Percentiles rank a stretch among this genome's conserved stretches.
Conservation (phyloP, 371 early-diverging fungal species). For the Apophysomyces trapeziformis region DNA sequence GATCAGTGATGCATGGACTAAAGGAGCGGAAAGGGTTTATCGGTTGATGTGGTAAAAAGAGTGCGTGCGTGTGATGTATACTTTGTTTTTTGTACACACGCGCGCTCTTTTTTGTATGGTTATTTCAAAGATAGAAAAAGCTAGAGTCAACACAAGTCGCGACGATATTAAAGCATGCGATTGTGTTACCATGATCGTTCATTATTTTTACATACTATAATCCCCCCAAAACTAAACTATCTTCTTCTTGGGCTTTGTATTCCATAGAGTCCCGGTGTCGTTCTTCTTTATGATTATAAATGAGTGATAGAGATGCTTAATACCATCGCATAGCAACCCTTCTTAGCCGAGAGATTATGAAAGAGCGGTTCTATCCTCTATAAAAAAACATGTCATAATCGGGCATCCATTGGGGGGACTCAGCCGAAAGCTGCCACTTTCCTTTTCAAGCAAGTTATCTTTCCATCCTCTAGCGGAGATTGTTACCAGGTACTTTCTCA, state of each 20-base stretch:
- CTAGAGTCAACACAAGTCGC: neutral
- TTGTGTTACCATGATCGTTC: neutral
- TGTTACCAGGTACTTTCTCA: constrained; percentile 8
- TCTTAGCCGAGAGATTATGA: neutral
- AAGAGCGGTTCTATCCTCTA: neutral
- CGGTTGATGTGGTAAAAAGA: neutral
- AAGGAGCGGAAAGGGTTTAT: constrained; percentile 11
- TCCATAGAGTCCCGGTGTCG: too few species aligned
- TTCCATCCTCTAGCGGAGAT: neutral
- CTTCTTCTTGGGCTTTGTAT: too few species aligned
- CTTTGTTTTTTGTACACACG: neutral
- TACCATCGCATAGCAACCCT: too few species aligned
- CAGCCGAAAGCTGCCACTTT: neutral
- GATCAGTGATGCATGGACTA: constrained; percentile 1
- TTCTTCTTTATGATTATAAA: too few species aligned
- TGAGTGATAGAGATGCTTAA: too few species aligned
- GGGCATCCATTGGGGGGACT: neutral
- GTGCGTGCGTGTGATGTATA: too few species aligned
- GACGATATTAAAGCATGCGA: neutral
- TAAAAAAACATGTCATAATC: neutral
- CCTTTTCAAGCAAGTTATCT: constrained; percentile 9
- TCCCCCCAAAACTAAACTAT: too few species aligned
- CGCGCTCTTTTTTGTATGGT: neutral
- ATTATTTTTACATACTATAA: too few species aligned
- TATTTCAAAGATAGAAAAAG: neutral